Evolutionary conservation across 2,329 filamentous ascomycete genomes (phyloP), one percentile per base, ranked within the genome.

Genomic region (Penicillium thymicola): DNA sequence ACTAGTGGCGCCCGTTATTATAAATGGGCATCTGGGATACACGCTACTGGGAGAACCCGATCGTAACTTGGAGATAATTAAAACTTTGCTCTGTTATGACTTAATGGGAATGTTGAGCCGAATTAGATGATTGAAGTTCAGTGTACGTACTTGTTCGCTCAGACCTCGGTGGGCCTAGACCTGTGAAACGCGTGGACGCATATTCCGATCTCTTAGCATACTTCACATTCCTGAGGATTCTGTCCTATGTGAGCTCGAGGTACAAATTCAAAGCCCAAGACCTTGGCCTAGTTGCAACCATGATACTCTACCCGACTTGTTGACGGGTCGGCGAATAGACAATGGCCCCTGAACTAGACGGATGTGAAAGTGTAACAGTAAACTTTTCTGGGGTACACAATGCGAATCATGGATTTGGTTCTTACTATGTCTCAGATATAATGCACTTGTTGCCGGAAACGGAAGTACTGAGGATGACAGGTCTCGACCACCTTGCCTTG

Each of bases 371-470:
- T 25, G 27, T 51, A 30, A 34, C 32, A 32, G 18, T 23, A 13
- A 37, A 18, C 16, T 14, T 51, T 23, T 9, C 2, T 13, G 36
- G 13, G 4, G 28, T 28, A 41, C 13, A 34, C 13, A 34, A 34
- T 21, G 18, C 16, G 34, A 5, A 13, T 37, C 47, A 27, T n/a
- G 27, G 21, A 4, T 25, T 23, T 21, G 14, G 9, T 32, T 30
- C n/a, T 21, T 25, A 3, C 27, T 21, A 21, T 18, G 14, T 23
- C 36, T 45, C 32, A 16, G 40, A 18, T 10, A 57, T 21, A 48
- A 57, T 45, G 42, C 3, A 2, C 1, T 48, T 51, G 38, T 61
- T 11, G 49, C 59, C 54, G 60, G 36, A 30, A 60, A 58, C 52
- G 54, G 61, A 56, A 53, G 32, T 28, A 18, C 25, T 16, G 2